Base-by-base conservation (phyloP, 495 filamentous ascomycete genomes). In the Oleoguttula mirabilis region DNA sequence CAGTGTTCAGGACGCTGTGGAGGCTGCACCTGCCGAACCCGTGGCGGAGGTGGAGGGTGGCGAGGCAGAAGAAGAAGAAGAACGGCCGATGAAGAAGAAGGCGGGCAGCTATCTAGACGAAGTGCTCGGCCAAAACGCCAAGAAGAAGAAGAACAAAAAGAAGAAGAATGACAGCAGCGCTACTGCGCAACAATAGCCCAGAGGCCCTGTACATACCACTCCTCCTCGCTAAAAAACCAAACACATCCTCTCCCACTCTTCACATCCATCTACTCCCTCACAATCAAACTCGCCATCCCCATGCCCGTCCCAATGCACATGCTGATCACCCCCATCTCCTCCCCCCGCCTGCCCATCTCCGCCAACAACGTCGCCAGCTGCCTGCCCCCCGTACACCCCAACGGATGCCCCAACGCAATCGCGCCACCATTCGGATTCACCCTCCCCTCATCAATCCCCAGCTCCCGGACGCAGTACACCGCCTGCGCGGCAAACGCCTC, bases 401-500 rank as follows among this genome's bases (percentile, higher is more conserved):
- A 42, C 11, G 62, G 62, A 51, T 66, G 62, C 12, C 62, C 62
- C 39, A 66, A 36, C 21, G 62, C 62, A 41, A 66, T 66, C 3
- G 61, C 62, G 4, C 62, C 62, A 32, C 62, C 62, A 36, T 90
- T 86, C 10, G 86, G 86, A 63, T 95, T 95, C 1, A 95, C 79
- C 66, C 68, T 63, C 20, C 41, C 51, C 30, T 50, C 37, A 36
- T 79, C 71, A 21, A 86, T 57, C 0, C 84, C 84, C 14, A 94
- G 64, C 61, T 78, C 72, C 50, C 83, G 64, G 24, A 84, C 58
- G 55, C 80, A 88, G 65, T 92, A 83, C 8, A 94, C 58, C 10
- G 83, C 79, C 65, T 95, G 88, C 40, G 79, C 82, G 3, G 88
- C 88, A 63, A 94, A 95, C 15, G 88, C 87, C 70, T 94, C 88